phyloP scores from a whole-genome alignment of 768 basidiomycete species.

The Serendipita sp. region DNA sequence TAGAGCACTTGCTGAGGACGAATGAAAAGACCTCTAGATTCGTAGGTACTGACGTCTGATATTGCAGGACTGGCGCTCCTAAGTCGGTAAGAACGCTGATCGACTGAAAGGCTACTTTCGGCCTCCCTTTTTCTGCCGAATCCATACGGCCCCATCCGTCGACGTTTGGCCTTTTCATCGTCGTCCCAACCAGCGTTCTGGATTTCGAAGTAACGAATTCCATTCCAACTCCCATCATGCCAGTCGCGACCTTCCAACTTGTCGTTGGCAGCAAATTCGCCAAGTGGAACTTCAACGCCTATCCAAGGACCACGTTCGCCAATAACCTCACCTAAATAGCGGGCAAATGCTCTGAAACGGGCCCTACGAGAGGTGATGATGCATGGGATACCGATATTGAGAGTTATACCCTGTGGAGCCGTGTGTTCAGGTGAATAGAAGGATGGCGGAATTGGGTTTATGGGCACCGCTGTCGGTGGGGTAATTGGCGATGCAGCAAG shows the following conservation, averaged over 20 bases:
- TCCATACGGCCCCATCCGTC: conserved; percentile 21
- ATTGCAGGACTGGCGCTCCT: conserved; percentile 51
- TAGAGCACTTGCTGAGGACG: conserved; percentile 76
- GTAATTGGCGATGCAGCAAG: neutral
- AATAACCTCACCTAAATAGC: conserved; percentile 75
- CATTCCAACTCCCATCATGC: conserved; percentile 75
- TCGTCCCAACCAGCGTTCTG: conserved; percentile 32
- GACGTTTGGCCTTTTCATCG: conserved; percentile 30
- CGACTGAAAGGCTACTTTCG: conserved; percentile 19
- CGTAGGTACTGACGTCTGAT: conserved; percentile 36
- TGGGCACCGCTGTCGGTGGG: neutral
- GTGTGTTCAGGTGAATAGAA: neutral
- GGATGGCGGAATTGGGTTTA: conserved; percentile 7
- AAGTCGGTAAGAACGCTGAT: conserved; percentile 24
- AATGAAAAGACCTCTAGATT: conserved; percentile 65
- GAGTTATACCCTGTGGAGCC: conserved; percentile 37
- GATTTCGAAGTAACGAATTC: conserved; percentile 72
- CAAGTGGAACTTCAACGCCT: conserved; percentile 74
- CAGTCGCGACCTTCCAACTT: conserved; percentile 52
- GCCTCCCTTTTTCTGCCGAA: conserved; percentile 36
- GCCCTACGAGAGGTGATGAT: conserved; percentile 72
- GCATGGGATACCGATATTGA: conserved; percentile 80
- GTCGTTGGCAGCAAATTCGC: conserved; percentile 36
- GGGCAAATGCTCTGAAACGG: conserved; percentile 70
- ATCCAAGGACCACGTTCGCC: conserved; percentile 80